These are phyloP conservation scores for Samsoniella hepiali DNA, from an alignment of 2,329 filamentous ascomycete species.

Conservation along the genomic window DNA sequence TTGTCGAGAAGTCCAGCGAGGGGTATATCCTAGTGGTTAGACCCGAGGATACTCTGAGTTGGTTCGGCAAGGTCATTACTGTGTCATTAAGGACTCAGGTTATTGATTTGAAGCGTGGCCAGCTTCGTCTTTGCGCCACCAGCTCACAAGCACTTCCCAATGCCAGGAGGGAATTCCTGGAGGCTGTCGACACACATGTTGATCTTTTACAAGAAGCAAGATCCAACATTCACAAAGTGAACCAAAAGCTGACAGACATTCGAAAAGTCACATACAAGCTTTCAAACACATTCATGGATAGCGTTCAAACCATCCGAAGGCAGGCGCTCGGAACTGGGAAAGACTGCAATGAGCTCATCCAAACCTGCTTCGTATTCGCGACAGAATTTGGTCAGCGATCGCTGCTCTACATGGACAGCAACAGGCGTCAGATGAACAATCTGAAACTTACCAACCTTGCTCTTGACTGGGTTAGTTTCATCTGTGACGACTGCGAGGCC, in stretches of 20 bases:
- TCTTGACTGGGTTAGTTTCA: conserved; percentile 96
- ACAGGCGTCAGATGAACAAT: conserved; percentile 94
- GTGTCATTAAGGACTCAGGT: conserved; percentile 72
- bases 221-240: conserved; percentile 90
- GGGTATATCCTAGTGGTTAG: conserved; percentile 77
- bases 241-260: conserved; percentile 86
- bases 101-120: conserved; percentile 81
- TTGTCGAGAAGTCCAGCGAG: conserved; percentile 69
- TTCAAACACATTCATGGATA: conserved; percentile 98
- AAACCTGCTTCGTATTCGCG: conserved; percentile 98
- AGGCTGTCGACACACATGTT: conserved; percentile 77
- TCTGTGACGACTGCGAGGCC: conserved; percentile 93
- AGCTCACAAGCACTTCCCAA: conserved; percentile 76
- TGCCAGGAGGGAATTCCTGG: conserved; percentile 74
- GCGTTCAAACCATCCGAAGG: conserved; percentile 84
- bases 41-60: conserved; percentile 73
- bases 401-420: conserved; percentile 91
- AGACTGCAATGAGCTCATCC: conserved; percentile 91
- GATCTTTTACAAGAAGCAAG: conserved; percentile 88
- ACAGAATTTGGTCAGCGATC: conserved; percentile 97
- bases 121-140: conserved; percentile 83
- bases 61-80: conserved; percentile 75
- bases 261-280: conserved; percentile 94
- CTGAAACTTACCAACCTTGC: conserved; percentile 89
- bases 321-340: conserved; percentile 68